These are phyloP conservation scores for Solanum neorickii DNA, from an alignment of 257 asterid genomes.

Conservation along the genomic window DNA sequence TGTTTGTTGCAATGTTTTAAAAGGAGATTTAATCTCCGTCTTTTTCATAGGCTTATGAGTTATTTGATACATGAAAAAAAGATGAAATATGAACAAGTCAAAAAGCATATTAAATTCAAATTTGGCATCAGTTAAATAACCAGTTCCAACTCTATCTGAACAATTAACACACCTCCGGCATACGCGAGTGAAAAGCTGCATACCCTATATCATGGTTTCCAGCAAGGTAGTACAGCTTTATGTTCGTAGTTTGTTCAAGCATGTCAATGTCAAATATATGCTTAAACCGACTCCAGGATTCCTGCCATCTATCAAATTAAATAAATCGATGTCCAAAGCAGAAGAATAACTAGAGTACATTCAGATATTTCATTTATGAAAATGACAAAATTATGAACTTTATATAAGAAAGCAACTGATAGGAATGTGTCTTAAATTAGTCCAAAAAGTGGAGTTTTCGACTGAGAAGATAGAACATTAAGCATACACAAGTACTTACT, in stretches of 20 bases:
- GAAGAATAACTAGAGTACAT: not conserved
- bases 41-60: not conserved
- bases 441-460: not conserved
- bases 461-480: not conserved
- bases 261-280: conserved; percentile 72
- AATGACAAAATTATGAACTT: not conserved
- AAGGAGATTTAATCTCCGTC: not conserved
- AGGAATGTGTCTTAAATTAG: not conserved
- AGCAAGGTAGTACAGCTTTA: conserved; percentile 44
- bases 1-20: not conserved
- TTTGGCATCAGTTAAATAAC: not conserved
- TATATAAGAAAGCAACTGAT: not conserved
- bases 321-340: not conserved
- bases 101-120: not conserved
- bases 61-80: not conserved
- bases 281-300: conserved; percentile 74
- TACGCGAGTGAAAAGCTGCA: conserved; percentile 44
- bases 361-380: not conserved
- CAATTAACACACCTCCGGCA: conserved; percentile 47
- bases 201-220: conserved; percentile 96
- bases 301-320: conserved; percentile 59
- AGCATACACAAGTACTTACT: conserved; percentile 36
- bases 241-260: conserved; percentile 42
- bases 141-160: not conserved
- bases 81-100: not conserved